These are phyloP conservation scores for Trichoderma lentiforme DNA, from an alignment of 2,329 filamentous ascomycete genomes.

Conservation along the genomic window DNA sequence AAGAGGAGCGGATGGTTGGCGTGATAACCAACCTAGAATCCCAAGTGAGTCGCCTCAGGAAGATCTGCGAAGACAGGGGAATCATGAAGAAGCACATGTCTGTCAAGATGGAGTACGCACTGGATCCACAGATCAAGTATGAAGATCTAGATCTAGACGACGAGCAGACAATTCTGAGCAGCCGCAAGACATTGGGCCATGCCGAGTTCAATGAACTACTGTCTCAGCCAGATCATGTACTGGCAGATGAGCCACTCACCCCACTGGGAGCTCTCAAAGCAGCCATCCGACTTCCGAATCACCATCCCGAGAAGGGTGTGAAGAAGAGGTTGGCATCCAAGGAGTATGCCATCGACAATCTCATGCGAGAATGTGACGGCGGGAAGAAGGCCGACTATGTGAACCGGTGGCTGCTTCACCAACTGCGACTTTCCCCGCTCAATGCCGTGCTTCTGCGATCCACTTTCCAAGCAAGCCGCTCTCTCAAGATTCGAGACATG, in stretches of 20 bases:
- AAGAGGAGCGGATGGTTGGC: conserved; percentile 33
- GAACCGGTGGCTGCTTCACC: conserved; percentile 51
- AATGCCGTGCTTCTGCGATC: conserved; percentile 43
- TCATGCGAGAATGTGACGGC: conserved; percentile 36
- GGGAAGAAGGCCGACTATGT: conserved; percentile 45
- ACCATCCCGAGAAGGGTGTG: conserved; percentile 33
- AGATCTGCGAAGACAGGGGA: conserved; percentile 40
- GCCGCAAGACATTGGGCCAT: conserved; percentile 35
- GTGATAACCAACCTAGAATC: conserved; percentile 34
- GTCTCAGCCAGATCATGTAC: conserved; percentile 46
- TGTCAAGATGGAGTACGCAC: conserved; percentile 37
- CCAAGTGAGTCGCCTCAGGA: conserved; percentile 35
- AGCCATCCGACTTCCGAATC: conserved; percentile 37
- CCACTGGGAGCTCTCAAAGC: conserved; percentile 39
- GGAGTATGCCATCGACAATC: conserved; percentile 46
- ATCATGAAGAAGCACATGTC: conserved; percentile 44
- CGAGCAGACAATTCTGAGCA: conserved; percentile 24
- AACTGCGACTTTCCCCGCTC: conserved; percentile 45
- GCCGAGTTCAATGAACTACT: conserved; percentile 44
- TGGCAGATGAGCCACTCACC: conserved; percentile 39
- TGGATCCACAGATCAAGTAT: conserved; percentile 36
- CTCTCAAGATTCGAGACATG: conserved; percentile 33
- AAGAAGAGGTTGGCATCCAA: conserved; percentile 43
- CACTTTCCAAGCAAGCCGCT: conserved; percentile 28
- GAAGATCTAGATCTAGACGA: conserved; percentile 44